phyloP scores from a whole-genome alignment of 495 filamentous ascomycete species.

The Letharia lupina region DNA sequence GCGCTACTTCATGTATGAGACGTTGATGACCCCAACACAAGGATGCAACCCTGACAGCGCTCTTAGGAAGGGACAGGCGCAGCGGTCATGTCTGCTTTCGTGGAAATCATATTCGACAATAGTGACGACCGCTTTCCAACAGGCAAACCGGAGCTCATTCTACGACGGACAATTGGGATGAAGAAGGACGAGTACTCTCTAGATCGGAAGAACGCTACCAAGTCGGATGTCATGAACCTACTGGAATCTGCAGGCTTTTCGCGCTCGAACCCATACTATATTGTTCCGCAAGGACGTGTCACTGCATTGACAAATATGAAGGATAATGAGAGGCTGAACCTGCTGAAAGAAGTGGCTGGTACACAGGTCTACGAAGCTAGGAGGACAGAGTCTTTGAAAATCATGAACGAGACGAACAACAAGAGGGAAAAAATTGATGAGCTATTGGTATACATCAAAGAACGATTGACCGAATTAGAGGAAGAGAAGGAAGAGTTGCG shows the following conservation, averaged over 20 bases:
- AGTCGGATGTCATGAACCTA: slow-evolving; percentile 88
- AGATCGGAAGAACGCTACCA: slow-evolving; percentile 91
- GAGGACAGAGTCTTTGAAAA: slow-evolving; percentile 81
- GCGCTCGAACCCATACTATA: slow-evolving; percentile 97
- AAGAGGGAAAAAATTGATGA: slow-evolving; percentile 94
- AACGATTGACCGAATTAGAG: slow-evolving; percentile 80
- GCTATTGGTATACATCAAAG: slow-evolving; percentile 79
- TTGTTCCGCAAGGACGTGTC: slow-evolving; percentile 94
- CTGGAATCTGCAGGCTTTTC: slow-evolving; percentile 96
- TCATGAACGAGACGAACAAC: slow-evolving; percentile 94
- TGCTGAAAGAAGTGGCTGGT: slow-evolving; percentile 95
- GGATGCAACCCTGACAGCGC: slow-evolving; percentile 3
- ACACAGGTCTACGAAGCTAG: slow-evolving; percentile 94
- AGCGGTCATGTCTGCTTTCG: slow-evolving; percentile 97
- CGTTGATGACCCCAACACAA: neutral
- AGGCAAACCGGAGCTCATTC: slow-evolving; percentile 77
- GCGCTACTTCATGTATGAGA: slow-evolving; percentile 71
- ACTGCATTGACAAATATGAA: slow-evolving; percentile 98
- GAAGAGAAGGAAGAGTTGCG: slow-evolving; percentile 94
- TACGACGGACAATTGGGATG: slow-evolving; percentile 87
- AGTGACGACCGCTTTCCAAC: slow-evolving; percentile 93
- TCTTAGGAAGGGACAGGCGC: slow-evolving; percentile 83
- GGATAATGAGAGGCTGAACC: slow-evolving; percentile 74
- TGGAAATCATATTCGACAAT: slow-evolving; percentile 99
- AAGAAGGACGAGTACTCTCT: slow-evolving; percentile 99